A percentile compares a stretch with the other conserved stretches of the same genome.
These are phyloP conservation scores for Aureobasidium uvarum DNA, from an alignment of 2,329 filamentous ascomycete genomes.

Conservation along the genomic window DNA sequence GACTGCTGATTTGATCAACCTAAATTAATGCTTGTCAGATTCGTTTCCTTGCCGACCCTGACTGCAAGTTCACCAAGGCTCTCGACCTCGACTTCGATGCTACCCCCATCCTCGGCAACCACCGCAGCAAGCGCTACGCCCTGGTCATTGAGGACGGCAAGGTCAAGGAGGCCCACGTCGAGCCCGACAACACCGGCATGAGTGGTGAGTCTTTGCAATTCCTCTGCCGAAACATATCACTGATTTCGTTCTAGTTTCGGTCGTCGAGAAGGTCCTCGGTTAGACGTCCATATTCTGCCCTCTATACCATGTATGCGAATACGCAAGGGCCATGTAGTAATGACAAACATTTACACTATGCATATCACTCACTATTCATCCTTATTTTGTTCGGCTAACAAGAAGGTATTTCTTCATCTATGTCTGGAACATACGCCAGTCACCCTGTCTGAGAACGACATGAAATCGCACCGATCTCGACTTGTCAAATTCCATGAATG, in stretches of 20 bases:
- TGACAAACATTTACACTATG: slow-evolving; percentile 2
- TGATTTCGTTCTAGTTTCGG: slow-evolving; percentile 23
- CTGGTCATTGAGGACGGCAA: slow-evolving; percentile 80
- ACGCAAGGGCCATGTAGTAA: slow-evolving; percentile 13
- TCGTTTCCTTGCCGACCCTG: slow-evolving; percentile 83
- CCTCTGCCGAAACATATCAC: not conserved
- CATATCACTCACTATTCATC: not conserved
- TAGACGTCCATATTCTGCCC: slow-evolving; percentile 6
- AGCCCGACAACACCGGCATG: slow-evolving; percentile 84
- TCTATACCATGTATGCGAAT: not conserved
- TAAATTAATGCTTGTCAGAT: slow-evolving; percentile 54
- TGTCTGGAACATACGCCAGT: not conserved
- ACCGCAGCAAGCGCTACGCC: slow-evolving; percentile 84
- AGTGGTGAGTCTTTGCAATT: slow-evolving; percentile 56
- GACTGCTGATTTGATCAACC: not conserved
- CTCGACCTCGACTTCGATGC: slow-evolving; percentile 82
- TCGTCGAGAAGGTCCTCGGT: slow-evolving; percentile 29
- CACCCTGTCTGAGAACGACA: not conserved
- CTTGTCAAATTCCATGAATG: too few relatives aligned
- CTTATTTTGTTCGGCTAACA: not conserved
- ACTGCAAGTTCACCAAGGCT: slow-evolving; percentile 74
- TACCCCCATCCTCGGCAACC: slow-evolving; percentile 73
- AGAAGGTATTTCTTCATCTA: not conserved
- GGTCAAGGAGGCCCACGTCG: slow-evolving; percentile 75
- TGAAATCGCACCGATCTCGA: not conserved